A percentile compares a stretch with the other conserved stretches of the same genome.
Conservation (phyloP, 495 filamentous ascomycete genomes). For the Hypoxylon intermedium region DNA sequence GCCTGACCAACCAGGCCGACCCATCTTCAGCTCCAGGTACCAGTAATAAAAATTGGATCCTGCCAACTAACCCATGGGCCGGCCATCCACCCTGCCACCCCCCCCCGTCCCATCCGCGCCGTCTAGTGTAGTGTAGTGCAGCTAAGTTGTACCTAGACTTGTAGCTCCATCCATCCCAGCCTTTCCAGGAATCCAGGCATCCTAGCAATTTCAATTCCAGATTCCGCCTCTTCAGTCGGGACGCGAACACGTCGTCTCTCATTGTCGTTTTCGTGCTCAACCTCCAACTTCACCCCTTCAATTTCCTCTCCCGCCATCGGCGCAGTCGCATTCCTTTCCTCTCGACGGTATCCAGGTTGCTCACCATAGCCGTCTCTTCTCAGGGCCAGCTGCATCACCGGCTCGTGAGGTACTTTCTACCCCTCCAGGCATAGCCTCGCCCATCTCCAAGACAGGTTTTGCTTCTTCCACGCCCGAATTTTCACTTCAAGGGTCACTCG, state of each 20-base stretch:
- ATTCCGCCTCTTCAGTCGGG: constrained; percentile 21
- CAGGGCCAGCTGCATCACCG: constrained; percentile 14
- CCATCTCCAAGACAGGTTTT: constrained; percentile 38
- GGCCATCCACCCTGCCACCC: constrained; percentile 12
- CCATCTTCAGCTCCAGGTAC: constrained; percentile 33
- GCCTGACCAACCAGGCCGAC: constrained; percentile 17
- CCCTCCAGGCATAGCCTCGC: constrained; percentile 37
- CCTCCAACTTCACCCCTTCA: constrained; percentile 6
- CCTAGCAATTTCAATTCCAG: constrained; percentile 35
- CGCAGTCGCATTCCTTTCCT: constrained; percentile 4
- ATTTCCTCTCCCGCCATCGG: constrained; percentile 6
- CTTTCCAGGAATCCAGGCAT: constrained; percentile 36
- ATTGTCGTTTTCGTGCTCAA: constrained; percentile 16
- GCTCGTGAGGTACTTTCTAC: constrained; percentile 26
- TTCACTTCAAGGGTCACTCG: constrained; percentile 26
- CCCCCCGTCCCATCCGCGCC: constrained; percentile 31
- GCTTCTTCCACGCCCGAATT: constrained; percentile 25
- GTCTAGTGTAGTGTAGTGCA: no score
- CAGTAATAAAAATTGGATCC: constrained; percentile 37
- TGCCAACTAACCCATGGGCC: constrained; percentile 19
- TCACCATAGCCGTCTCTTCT: constrained; percentile 3
- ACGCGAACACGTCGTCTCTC: constrained; percentile 30
- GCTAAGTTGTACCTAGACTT: no score
- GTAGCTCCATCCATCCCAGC: constrained; percentile 34
- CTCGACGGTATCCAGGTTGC: background rate